Evolutionary conservation across 768 basidiomycete genomes (phyloP), one percentile per base, ranked within the genome.

Genomic region (Leucocoprinus sp.): DNA sequence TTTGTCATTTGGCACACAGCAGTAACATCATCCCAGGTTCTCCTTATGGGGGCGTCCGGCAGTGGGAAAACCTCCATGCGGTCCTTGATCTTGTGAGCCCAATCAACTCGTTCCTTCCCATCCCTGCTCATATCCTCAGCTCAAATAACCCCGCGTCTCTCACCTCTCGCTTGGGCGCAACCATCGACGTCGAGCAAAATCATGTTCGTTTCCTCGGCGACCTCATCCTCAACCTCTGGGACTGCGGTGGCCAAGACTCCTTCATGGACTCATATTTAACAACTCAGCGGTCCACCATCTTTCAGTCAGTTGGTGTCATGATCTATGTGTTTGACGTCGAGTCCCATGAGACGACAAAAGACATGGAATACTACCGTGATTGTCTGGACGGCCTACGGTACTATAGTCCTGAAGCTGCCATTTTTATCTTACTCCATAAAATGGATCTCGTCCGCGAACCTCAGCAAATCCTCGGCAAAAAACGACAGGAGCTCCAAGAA

Each of bases 261-360:
- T 98, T 96, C 71, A 93, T 98, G 82, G 93, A 97, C 64, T 86
- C 87, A 22, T 98, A 97, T 65, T 84, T 99, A 48, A 83, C 84
- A 27, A 78, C 84, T 0, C 92, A 97, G 60, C 84, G 90, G 50
- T 74, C 83, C n/a, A 93, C 86, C 26, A 95, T 97, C 53, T 99
- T 99, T 69, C 82, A 87, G 56, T 89, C 97, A 58, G 96, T 97
- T 46, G 92, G 90, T 21, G 90, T 98, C 48, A 78, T 98, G 65
- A 98, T 99, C 56, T 99, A 99, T 66, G 96, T 99, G 8, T 98
- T 99, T 53, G 96, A 98, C 61, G 84, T 93, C 44, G 93, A 92
- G 55, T 80, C 84, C 33, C 76, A 81, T 31, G 91, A 93, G 58
- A 81, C 82, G 72, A 64, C 63, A 53, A 87, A 87, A 63, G 96